Evolutionary conservation across 108 stramenopile genomes (phyloP).

Genomic region (Chaetoceros muelleri): DNA sequence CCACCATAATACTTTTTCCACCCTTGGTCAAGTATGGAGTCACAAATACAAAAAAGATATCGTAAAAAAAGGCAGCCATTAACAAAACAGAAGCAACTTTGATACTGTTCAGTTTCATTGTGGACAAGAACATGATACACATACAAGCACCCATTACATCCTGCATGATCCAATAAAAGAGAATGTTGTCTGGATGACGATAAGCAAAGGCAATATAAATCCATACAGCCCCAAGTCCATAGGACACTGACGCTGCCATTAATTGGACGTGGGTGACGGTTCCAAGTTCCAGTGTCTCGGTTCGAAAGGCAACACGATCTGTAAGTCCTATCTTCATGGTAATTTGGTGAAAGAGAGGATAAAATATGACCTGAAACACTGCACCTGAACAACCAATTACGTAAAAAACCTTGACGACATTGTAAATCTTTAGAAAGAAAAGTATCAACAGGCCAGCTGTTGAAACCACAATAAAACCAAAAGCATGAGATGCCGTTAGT

Average conservation of each 20-base stretch:
- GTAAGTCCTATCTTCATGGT: conserved; percentile 5
- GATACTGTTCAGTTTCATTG: conserved; percentile 68
- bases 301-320: conserved; percentile 5
- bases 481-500: conserved; percentile 61
- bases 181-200: conserved; percentile 27
- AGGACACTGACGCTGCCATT: conserved; percentile 22
- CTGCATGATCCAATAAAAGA: conserved; percentile 83
- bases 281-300: conserved; percentile 28
- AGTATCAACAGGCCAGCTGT: conserved; percentile 66
- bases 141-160: conserved; percentile 82
- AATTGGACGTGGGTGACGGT: conserved; percentile 31
- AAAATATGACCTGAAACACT: conserved; percentile 36
- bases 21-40: conserved; percentile 62
- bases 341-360: conserved; percentile 23
- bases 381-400: conserved; percentile 53
- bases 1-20: conserved; percentile 76
- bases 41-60: conserved; percentile 90
- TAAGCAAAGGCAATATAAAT: conserved; percentile 35
- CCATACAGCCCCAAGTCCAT: conserved; percentile 39
- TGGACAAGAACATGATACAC: conserved; percentile 69
- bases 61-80: conserved; percentile 73
- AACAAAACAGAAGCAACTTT: conserved; percentile 76
- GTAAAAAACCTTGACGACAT: conserved; percentile 72
- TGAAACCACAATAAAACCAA: conserved; percentile 71
- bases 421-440: conserved; percentile 79